Evolutionary conservation across 352 stramenopile genomes (phyloP), one percentile per base, ranked within the genome.

Genomic region (Phytophthora ohioensis): DNA sequence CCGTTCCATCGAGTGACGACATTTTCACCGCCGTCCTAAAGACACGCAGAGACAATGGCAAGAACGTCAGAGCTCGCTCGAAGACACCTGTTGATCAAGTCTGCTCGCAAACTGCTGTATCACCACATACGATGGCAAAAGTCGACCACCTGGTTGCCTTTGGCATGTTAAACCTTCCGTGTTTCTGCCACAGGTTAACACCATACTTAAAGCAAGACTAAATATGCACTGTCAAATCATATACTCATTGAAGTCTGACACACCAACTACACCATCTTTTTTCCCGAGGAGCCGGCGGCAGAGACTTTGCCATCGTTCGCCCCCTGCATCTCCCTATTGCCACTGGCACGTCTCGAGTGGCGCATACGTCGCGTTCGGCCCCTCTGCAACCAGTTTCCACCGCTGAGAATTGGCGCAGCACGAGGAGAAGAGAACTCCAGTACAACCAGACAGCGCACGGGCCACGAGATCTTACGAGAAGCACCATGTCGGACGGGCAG

Each of bases 401-500:
- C 31, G 13, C 12, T 6, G 36, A 65, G 46, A 48, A 56, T 48
- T 27, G 15, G 27, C 39, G 2, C 27, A 48, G 54, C n/a, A 38
- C 32, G 10, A 51, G 17, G 47, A 58, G 43, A 58, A 67, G 12
- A 36, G 31, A 53, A 38, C 13, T 17, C 15, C 13, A 30, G 36
- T 15, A 12, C 11, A 45, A 32, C 39, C 15, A 51, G 21, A 34
- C 15, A 34, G 5, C 34, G 52, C 7, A 32, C 21, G 31, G 30
- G 15, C 30, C 54, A 41, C 27, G 17, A 52, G 30, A 61, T 32
- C 41, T 48, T 47, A 38, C 49, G 17, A 48, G 9, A 60, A n/a
- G 34, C 56, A 68, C 11, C 39, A 84, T 84, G 76, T 58, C 73
- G 38, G 74, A 84, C 66, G 67, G 68, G 7, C 63, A 78, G 31